phyloP scores from a whole-genome alignment of 768 basidiomycete genomes.

The Agrocybe praecox region DNA sequence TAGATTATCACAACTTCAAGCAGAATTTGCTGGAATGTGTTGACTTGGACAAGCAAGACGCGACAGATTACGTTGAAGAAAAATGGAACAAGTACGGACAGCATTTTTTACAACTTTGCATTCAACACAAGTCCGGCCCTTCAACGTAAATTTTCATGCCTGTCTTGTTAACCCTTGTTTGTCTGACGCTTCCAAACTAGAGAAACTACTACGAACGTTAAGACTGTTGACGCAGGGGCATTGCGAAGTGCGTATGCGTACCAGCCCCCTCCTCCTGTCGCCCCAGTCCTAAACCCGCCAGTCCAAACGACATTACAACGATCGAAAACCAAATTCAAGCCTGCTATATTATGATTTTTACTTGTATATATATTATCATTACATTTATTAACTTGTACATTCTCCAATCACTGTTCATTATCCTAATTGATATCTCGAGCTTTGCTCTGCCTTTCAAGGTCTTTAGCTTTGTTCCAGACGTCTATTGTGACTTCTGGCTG shows the following conservation, averaged over 20 bases:
- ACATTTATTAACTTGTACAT: conserved; percentile 2
- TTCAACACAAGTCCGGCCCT: conserved; percentile 24
- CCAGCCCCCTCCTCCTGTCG: conserved; percentile 16
- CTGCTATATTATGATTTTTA: conserved; percentile 12
- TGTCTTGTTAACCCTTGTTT: too few relatives aligned
- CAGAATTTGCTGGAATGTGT: conserved; percentile 40
- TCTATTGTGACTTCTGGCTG: conserved; percentile 54
- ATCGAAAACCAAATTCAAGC: conserved; percentile 32
- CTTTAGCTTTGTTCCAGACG: conserved; percentile 67
- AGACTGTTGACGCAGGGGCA: too few relatives aligned
- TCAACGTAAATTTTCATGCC: not conserved
- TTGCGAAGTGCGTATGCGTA: conserved; percentile 27
- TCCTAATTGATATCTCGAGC: conserved; percentile 17
- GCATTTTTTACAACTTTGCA: conserved; percentile 40
- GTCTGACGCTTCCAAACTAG: too few relatives aligned
- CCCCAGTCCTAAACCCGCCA: conserved; percentile 7
- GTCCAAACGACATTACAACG: conserved; percentile 4
- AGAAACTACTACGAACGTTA: not conserved
- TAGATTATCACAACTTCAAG: conserved; percentile 40
- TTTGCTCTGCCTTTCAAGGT: conserved; percentile 53
- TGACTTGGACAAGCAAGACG: conserved; percentile 31
- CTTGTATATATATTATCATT: not conserved
- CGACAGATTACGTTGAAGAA: conserved; percentile 37
- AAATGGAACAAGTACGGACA: conserved; percentile 35
- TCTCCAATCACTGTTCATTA: not conserved